Base-by-base conservation (phyloP, 2,329 filamentous ascomycete species). In the Penicillium sumatraense region DNA sequence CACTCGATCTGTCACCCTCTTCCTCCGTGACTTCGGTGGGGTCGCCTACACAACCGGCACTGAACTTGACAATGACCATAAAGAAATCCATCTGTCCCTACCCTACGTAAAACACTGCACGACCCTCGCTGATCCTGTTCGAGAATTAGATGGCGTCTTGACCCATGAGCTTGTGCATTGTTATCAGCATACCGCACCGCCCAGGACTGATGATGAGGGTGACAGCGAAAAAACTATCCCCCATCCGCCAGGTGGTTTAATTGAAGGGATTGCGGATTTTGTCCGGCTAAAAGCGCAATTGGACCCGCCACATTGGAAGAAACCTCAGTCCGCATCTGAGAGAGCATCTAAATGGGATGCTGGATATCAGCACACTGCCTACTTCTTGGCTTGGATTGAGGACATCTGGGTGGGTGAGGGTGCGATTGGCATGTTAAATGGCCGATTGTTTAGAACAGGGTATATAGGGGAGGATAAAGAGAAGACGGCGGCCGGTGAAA, bases 161-260 rank as follows among this genome's bases (percentile, higher is more conserved):
- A 89, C 89, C 1, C 93, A 98, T 71, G 93, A 98, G 75, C 87
- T 97, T 58, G 93, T 98, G 13, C 95, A 98, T 77, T 97, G 92
- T 76, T 96, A 89, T 76, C 93, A 98, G 74, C 89, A 90, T 75
- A 88, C 91, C 64, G 89, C 81, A 2, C 78, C 73, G 9, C 79
- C 78, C 0, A 76, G 86, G 40, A 73, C 77, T 2, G 45, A 23
- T 7, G 47, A 55, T n/a, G 31, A 54, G 5, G 52, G 5, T 18
- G 35, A 38, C 5, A 38, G 13, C 11, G 21, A 42, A 24, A 29
- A 48, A 29, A 48, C 56, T 4, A 58, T 65, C 2, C 67, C 71
- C 2, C 55, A 36, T 6, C 73, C 75, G 1, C 89, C 89, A 0
- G 88, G 88, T 0, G 95, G 95, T 0, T 75, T 98, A 44, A 88